phyloP scores from a whole-genome alignment of 164 flowering plant genomes.

The Nymphaea thermarum region DNA sequence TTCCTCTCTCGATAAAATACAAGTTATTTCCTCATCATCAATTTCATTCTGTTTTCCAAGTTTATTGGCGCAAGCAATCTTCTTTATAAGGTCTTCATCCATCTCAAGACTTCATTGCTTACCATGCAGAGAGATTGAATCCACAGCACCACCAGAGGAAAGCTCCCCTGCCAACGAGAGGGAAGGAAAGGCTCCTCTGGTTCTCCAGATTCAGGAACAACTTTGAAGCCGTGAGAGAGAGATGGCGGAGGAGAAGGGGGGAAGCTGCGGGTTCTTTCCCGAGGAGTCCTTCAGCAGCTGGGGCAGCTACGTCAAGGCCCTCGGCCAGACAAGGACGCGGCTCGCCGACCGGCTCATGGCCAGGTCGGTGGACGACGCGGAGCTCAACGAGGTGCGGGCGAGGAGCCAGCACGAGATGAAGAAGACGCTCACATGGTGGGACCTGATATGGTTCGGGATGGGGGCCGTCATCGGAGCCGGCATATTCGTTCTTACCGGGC shows the following conservation, averaged over 20 bases:
- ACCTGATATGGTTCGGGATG: slow-evolving; percentile 31
- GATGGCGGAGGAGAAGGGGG: slow-evolving; percentile 4
- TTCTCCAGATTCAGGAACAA: too few species aligned
- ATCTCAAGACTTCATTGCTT: too few species aligned
- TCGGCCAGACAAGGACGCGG: slow-evolving; percentile 13
- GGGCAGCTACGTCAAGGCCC: slow-evolving; percentile 20
- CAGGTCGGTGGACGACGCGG: slow-evolving; percentile 17
- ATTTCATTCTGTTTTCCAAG: too few species aligned
- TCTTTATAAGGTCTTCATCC: too few species aligned
- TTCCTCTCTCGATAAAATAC: too few species aligned
- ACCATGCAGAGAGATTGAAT: too few species aligned
- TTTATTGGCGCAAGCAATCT: too few species aligned
- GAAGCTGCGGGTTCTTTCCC: slow-evolving; percentile 18
- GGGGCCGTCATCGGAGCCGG: slow-evolving; percentile 37
- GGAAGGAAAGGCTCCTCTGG: too few species aligned
- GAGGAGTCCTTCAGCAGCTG: slow-evolving; percentile 33
- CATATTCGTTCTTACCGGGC: slow-evolving; percentile 32
- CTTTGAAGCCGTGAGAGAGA: background rate
- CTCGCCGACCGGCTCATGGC: slow-evolving; percentile 19
- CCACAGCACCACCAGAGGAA: too few species aligned
- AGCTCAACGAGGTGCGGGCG: slow-evolving; percentile 19
- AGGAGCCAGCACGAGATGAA: slow-evolving; percentile 22
- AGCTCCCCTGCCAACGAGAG: too few species aligned
- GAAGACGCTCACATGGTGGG: slow-evolving; percentile 26
- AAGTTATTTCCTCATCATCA: too few species aligned